A percentile compares a stretch with the other conserved stretches of the same genome.
Evolutionary conservation across 2,329 filamentous ascomycete species (phyloP).

Genomic region (Gliomastix tumulicola): DNA sequence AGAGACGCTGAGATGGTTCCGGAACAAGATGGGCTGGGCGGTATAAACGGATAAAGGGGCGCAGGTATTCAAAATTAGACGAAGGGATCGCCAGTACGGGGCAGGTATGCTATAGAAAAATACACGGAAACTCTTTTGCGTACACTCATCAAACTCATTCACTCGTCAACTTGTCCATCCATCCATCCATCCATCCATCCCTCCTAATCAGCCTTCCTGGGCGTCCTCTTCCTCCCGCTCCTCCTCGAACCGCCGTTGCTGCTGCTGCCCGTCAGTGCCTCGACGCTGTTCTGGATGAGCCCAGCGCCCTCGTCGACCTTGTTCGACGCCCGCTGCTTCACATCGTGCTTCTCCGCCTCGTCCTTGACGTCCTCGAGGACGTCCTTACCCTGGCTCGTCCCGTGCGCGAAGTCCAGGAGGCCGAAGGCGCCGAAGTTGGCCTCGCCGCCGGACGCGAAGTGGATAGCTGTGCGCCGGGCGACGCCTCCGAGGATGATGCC

Average conservation of each 20-base stretch:
- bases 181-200: no score
- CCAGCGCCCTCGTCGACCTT: slow-evolving; percentile 23
- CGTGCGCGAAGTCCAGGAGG: slow-evolving; percentile 54
- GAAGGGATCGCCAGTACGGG: neutral
- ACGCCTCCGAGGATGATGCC: slow-evolving; percentile 47
- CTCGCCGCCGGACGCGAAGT: slow-evolving; percentile 47
- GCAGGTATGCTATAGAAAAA: slow-evolving; percentile 2
- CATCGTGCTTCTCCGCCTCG: slow-evolving; percentile 49
- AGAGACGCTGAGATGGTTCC: slow-evolving; percentile 55
- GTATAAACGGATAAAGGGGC: no score
- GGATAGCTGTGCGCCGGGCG: slow-evolving; percentile 31
- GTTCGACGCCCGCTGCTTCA: slow-evolving; percentile 31
- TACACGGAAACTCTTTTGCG: no score
- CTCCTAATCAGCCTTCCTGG: slow-evolving; percentile 5
- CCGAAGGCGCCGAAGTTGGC: slow-evolving; percentile 59
- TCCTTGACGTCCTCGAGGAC: slow-evolving; percentile 46
- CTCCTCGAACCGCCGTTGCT: slow-evolving; percentile 16
- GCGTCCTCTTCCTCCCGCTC: slow-evolving; percentile 15
- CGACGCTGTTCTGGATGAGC: slow-evolving; percentile 22
- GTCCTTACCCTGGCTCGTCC: slow-evolving; percentile 43
- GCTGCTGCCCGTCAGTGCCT: slow-evolving; percentile 14
- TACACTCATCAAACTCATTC: no score
- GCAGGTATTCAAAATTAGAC: slow-evolving; percentile 3
- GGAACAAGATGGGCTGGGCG: slow-evolving; percentile 29
- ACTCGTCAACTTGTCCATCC: no score